Evolutionary conservation across 1,284 basidiomycete genomes (phyloP).

Genomic region (Trametes versicolor): DNA sequence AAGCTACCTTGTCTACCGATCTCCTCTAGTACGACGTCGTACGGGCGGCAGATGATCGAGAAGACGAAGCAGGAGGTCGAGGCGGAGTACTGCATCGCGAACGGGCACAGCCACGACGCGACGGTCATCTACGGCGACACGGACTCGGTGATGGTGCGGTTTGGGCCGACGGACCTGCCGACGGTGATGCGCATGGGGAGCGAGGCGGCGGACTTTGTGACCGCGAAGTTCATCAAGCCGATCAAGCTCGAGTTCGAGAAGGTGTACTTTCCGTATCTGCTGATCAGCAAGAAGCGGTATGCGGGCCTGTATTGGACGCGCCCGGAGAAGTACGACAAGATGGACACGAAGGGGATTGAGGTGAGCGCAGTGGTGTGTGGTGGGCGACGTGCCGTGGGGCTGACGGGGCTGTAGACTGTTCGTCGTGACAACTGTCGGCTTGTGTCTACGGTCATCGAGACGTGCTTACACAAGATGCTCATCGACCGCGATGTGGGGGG

Average conservation of each 20-base stretch:
- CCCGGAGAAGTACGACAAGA: constrained; percentile 95
- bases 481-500: constrained; percentile 93
- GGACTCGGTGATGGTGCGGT: constrained; percentile 97
- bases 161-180: constrained; percentile 87
- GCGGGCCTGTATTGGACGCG: constrained; percentile 97
- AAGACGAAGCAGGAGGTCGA: constrained; percentile 94
- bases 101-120: constrained; percentile 88
- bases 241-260: constrained; percentile 99
- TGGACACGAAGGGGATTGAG: constrained; percentile 99
- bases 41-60: constrained; percentile 98
- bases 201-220: constrained; percentile 95
- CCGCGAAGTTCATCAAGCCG: constrained; percentile 89
- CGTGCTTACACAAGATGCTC: constrained; percentile 95
- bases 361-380: constrained; percentile 52
- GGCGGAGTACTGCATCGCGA: constrained; percentile 84
- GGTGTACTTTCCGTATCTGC: constrained; percentile 95
- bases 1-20: constrained; percentile 95
- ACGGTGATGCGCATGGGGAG: constrained; percentile 91
- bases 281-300: constrained; percentile 98
- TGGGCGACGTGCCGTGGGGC: not conserved
- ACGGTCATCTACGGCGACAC: constrained; percentile 97
- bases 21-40: constrained; percentile 92
- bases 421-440: constrained; percentile 96
- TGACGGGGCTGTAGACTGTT: constrained; percentile 73
- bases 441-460: constrained; percentile 96